phyloP scores from a whole-genome alignment of 1,284 basidiomycete genomes.

The Ustilago shanxiensis region DNA sequence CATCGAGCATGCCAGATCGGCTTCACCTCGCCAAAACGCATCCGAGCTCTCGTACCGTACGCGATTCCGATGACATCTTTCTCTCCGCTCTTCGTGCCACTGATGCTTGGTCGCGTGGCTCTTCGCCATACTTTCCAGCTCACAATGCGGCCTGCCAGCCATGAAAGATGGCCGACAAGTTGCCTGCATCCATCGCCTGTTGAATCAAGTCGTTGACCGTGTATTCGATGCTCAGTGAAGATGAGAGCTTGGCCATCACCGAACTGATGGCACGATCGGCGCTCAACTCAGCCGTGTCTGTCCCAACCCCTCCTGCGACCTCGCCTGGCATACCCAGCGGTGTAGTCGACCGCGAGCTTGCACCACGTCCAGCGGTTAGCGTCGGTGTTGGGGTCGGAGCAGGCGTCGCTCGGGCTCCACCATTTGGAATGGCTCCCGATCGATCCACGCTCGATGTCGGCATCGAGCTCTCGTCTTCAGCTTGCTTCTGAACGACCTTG shows the following conservation, averaged over 20 bases:
- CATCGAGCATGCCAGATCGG: not conserved
- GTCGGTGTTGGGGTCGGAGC: slow-evolving; percentile 16
- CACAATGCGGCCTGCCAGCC: slow-evolving; percentile 60
- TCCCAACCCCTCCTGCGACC: slow-evolving; percentile 12
- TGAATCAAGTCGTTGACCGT: slow-evolving; percentile 93
- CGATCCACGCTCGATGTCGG: slow-evolving; percentile 21
- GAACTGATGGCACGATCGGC: slow-evolving; percentile 84
- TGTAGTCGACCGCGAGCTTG: slow-evolving; percentile 23
- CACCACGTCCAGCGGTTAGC: not conserved
- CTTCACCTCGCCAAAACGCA: not conserved
- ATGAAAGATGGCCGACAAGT: slow-evolving; percentile 82
- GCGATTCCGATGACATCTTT: not conserved
- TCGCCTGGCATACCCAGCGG: slow-evolving; percentile 12
- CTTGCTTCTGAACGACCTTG: slow-evolving; percentile 57
- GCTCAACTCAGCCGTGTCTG: slow-evolving; percentile 79
- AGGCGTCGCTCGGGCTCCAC: slow-evolving; percentile 14
- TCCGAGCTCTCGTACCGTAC: slow-evolving; percentile 8
- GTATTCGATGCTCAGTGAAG: slow-evolving; percentile 87
- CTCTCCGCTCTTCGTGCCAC: not conserved
- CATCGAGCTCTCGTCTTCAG: slow-evolving; percentile 29
- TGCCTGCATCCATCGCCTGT: slow-evolving; percentile 83
- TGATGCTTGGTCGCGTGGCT: not conserved
- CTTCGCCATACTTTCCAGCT: not conserved
- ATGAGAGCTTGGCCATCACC: slow-evolving; percentile 78
- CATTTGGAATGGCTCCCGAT: slow-evolving; percentile 10